These are phyloP conservation scores for Hammondia hammondi DNA, from an alignment of 169 alveolate genomes.

Conservation along the genomic window DNA sequence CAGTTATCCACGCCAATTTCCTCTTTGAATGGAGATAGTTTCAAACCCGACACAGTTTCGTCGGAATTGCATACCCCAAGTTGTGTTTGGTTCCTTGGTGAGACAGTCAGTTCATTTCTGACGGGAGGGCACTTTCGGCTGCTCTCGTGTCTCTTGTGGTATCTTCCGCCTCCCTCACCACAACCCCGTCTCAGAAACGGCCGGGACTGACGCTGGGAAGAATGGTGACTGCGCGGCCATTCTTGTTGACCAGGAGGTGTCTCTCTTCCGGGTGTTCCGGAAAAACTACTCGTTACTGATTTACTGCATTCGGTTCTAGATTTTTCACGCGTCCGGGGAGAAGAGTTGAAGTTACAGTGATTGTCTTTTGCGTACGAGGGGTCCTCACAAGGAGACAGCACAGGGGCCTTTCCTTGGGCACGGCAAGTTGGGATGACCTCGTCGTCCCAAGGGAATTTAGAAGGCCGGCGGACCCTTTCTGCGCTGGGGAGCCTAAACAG, in stretches of 20 bases:
- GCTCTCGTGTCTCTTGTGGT: background rate
- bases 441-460: conserved; percentile 31
- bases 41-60: too few relatives aligned
- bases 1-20: too few relatives aligned
- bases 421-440: conserved; percentile 27
- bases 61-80: too few relatives aligned
- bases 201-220: background rate
- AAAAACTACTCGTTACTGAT: background rate
- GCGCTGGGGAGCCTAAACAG: background rate
- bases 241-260: background rate
- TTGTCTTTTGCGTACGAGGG: background rate
- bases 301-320: too few relatives aligned
- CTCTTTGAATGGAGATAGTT: too few relatives aligned
- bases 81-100: too few relatives aligned
- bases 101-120: background rate
- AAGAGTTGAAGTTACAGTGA: too few relatives aligned
- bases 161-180: conserved; percentile 13
- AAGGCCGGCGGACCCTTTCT: background rate
- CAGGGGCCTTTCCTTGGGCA: background rate
- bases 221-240: background rate
- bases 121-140: background rate
- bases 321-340: background rate
- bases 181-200: conserved; percentile 10
- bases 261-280: background rate
- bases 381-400: background rate